phyloP scores from a whole-genome alignment of 306 rosid genomes.

The Acacia crassicarpa region DNA sequence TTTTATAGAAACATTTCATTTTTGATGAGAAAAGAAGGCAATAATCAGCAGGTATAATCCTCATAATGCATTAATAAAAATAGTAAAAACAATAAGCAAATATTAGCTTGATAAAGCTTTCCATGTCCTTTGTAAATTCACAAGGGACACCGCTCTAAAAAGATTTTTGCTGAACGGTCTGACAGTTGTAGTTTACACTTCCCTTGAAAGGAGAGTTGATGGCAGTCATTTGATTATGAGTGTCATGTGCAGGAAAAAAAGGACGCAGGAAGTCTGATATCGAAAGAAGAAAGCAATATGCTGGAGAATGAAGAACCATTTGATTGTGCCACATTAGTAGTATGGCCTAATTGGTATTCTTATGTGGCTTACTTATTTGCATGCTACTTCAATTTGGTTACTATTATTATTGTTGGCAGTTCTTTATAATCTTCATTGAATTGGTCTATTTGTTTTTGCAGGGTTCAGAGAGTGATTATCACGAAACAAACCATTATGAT shows the following conservation, averaged over 20 bases:
- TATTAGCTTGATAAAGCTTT: neutral
- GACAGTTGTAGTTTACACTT: conserved; percentile 19
- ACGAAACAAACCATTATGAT: conserved; percentile 55
- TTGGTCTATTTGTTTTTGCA: conserved; percentile 20
- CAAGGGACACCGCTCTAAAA: neutral
- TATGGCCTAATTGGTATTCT: conserved; percentile 32
- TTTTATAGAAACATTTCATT: neutral
- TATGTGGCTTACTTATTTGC: neutral
- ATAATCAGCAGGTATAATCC: neutral
- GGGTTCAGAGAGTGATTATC: conserved; percentile 50
- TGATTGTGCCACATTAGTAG: conserved; percentile 72
- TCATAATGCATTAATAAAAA: neutral
- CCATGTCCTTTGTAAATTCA: neutral
- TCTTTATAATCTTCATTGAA: conserved; percentile 4
- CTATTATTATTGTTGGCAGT: neutral
- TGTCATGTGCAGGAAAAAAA: conserved; percentile 39
- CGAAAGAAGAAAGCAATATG: conserved; percentile 34
- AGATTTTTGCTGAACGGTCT: neutral
- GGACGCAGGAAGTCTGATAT: conserved; percentile 23
- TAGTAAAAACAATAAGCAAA: neutral
- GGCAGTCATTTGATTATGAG: neutral
- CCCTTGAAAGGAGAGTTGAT: neutral
- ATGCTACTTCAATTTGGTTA: neutral
- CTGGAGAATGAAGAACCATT: conserved; percentile 44
- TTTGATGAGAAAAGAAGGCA: neutral